Evolutionary conservation across 208 protist species (phyloP).

Genomic region (Trichomonas tenax): DNA sequence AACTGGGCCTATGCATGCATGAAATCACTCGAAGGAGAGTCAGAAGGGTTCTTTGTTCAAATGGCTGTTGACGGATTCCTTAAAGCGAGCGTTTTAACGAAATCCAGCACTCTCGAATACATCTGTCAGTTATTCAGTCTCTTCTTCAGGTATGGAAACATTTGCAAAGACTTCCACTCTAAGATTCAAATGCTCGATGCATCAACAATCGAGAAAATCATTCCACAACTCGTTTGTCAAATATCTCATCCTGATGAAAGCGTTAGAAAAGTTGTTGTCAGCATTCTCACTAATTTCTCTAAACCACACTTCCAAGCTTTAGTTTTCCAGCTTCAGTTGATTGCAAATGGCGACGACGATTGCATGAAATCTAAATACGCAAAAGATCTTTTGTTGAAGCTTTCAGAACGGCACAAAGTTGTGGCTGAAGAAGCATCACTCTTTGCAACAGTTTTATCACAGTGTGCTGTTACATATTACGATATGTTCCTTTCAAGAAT

Average conservation of each 20-base stretch:
- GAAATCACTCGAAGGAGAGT: no score
- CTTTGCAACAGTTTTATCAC: background rate
- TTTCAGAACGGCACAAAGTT: background rate
- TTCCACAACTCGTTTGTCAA: conserved; percentile 2
- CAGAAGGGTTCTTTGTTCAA: background rate
- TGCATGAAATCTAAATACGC: background rate
- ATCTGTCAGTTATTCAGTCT: background rate
- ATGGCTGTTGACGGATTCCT: background rate
- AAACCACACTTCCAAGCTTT: background rate
- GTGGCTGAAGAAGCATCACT: background rate
- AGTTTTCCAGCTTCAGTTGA: background rate
- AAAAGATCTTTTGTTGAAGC: background rate
- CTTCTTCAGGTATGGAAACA: background rate
- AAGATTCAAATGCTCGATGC: background rate
- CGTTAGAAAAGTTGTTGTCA: background rate
- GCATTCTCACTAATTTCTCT: background rate
- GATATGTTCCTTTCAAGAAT: background rate
- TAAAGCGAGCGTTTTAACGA: background rate
- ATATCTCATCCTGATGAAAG: background rate
- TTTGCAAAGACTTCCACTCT: background rate
- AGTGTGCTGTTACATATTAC: background rate
- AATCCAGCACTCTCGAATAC: background rate
- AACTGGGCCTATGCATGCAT: background rate
- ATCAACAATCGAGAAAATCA: background rate
- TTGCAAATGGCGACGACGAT: background rate